A percentile compares a stretch with the other conserved stretches of the same genome.
These are phyloP conservation scores for Ampelocalamus luodianensis DNA, from an alignment of 176 grass and related monocot species.

Conservation along the genomic window DNA sequence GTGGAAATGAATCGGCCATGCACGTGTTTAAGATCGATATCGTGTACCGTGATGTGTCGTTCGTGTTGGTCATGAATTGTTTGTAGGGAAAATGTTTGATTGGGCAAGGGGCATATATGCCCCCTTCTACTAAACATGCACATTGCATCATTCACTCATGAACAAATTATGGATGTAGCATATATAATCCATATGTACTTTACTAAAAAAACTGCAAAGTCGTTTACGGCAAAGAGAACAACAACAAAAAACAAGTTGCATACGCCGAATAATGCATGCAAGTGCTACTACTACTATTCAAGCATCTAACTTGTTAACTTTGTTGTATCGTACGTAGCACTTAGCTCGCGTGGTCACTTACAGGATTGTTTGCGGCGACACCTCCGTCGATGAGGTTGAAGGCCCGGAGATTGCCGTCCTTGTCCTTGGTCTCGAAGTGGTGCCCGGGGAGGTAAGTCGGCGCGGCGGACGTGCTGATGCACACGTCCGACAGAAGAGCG, in stretches of 20 bases:
- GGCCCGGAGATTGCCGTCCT: conserved; percentile 36
- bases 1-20: background rate
- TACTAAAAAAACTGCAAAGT: background rate
- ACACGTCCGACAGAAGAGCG: conserved; percentile 53
- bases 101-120: too few relatives aligned
- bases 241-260: too few relatives aligned
- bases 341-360: background rate
- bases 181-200: background rate
- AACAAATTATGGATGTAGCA: background rate
- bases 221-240: background rate
- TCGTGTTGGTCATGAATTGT: background rate
- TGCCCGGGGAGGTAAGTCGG: conserved; percentile 52
- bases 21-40: background rate
- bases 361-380: conserved; percentile 75
- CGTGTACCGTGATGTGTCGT: background rate
- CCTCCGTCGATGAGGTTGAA: conserved; percentile 78
- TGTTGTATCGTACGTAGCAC: too few relatives aligned
- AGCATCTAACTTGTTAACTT: too few relatives aligned
- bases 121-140: too few relatives aligned
- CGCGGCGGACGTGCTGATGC: conserved; percentile 66
- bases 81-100: too few relatives aligned
- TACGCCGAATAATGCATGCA: too few relatives aligned
- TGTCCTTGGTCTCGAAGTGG: conserved; percentile 50
- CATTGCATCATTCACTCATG: background rate
- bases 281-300: too few relatives aligned